Evolutionary conservation across 768 basidiomycete genomes (phyloP).

Genomic region (Russula emetica): DNA sequence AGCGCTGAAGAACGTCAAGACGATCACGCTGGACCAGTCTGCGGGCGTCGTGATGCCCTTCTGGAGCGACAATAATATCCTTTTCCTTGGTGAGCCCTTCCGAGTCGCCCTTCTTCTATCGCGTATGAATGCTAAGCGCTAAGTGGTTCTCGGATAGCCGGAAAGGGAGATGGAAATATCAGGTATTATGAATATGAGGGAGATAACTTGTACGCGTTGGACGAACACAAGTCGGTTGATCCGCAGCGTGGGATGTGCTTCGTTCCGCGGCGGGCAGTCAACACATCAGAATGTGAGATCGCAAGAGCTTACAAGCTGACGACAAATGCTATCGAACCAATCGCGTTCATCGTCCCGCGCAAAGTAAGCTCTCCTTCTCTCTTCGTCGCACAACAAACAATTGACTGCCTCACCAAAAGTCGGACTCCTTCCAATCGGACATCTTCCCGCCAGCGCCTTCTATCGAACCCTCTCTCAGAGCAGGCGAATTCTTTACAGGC

Average conservation of each 20-base stretch:
- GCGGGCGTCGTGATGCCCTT: constrained; percentile 97
- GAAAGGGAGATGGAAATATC: constrained; percentile 81
- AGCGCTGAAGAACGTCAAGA: constrained; percentile 70
- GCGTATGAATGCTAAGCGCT: background rate
- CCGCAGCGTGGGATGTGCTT: constrained; percentile 98
- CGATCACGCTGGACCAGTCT: constrained; percentile 76
- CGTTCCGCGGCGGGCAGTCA: constrained; percentile 87
- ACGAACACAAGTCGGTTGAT: constrained; percentile 84
- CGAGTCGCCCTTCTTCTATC: background rate
- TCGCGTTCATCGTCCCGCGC: constrained; percentile 92
- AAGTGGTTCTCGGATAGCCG: background rate
- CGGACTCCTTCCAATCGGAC: constrained; percentile 95
- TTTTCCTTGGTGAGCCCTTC: constrained; percentile 63
- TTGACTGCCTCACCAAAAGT: constrained; percentile 39
- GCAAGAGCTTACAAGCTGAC: constrained; percentile 90
- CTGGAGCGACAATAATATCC: constrained; percentile 90
- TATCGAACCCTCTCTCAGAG: constrained; percentile 69
- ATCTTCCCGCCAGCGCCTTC: constrained; percentile 93
- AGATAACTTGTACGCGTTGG: constrained; percentile 69
- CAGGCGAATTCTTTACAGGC: constrained; percentile 84
- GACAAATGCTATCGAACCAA: constrained; percentile 72
- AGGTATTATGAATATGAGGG: constrained; percentile 96
- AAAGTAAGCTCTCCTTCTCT: constrained; percentile 49
- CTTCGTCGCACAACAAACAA: background rate
- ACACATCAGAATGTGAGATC: constrained; percentile 89